Evolutionary conservation across 2,329 filamentous ascomycete species (phyloP), one percentile per base, ranked within the genome.

Genomic region (Apiospora koreana): DNA sequence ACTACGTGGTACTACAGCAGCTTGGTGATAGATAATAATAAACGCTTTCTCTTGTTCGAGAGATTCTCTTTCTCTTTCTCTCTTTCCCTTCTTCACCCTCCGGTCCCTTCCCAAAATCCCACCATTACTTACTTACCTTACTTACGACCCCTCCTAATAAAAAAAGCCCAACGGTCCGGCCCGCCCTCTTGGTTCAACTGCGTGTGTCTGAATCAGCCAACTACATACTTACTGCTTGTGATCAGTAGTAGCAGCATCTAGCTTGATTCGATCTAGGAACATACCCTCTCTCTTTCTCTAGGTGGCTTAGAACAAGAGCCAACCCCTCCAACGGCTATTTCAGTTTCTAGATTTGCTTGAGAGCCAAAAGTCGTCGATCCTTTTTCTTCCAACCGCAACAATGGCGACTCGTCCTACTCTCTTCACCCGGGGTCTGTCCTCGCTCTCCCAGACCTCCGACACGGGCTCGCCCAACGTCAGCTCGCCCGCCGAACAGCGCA

Each of bases 401-500:
- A 91, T 91, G 88, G 84, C 88, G 66, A 76, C 83, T 35, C 85
- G 87, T 79, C 88, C 88, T 45, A 83, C 85, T 70, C 84, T 91
- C 79, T 88, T 91, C 78, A 91, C 89, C 58, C 85, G 87, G 74
- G 88, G 88, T 78, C 86, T 93, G 71, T 89, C 91, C 42, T 83
- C 85, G 70, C 86, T 91, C 71, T 87, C 88, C 70, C 86, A 91
- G 78, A 85, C 86, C 79, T 85, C 86, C 74, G 86, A 88, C 72
- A 82, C 87, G 65, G 89, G 88, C 78, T 90, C 88, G 54, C 84
- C 86, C 41, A 86, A 86, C 72, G 89, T 89, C 71, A 85, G 86
- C 73, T 93, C 92, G 12, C 92, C 93, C 35, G 92, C 93, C 69
- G 89, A 91, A 77, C 87, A 90, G 80, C 91, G 93, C 77, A 92